A percentile compares a stretch with the other conserved stretches of the same genome.
Evolutionary conservation across 1,139 yeast species (phyloP).

Genomic region (Blastobotrys malaysiensis): DNA sequence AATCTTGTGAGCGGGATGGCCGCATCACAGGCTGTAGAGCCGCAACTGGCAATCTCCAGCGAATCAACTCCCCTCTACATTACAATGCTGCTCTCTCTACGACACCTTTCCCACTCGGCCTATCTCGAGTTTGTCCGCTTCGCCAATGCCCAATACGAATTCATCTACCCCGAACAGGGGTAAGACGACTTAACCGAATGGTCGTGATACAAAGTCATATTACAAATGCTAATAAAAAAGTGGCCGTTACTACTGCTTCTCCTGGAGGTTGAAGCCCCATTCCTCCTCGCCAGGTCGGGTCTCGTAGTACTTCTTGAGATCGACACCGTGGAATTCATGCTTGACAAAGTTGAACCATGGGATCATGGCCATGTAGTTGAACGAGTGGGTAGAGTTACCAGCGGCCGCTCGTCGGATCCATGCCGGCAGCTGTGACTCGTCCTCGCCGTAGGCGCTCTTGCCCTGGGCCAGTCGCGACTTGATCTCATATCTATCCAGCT

Average conservation of each 20-base stretch:
- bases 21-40: not conserved
- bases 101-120: not conserved
- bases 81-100: not conserved
- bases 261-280: conserved; percentile 35
- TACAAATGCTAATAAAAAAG: not conserved
- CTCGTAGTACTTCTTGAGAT: conserved; percentile 63
- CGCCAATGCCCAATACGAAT: not conserved
- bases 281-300: conserved; percentile 45
- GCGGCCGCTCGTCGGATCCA: conserved; percentile 73
- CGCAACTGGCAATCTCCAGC: not conserved
- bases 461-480: conserved; percentile 64
- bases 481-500: conserved; percentile 67
- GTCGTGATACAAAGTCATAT: not conserved
- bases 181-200: not conserved
- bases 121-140: not conserved
- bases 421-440: conserved; percentile 52
- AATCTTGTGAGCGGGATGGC: not conserved
- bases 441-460: conserved; percentile 56
- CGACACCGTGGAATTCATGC: conserved; percentile 83
- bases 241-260: conserved; percentile 8
- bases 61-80: not conserved
- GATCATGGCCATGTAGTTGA: conserved; percentile 52
- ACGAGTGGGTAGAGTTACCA: conserved; percentile 74
- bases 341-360: conserved; percentile 83
- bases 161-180: not conserved